These are phyloP conservation scores for Senna tora DNA, from an alignment of 306 rosid genomes.

Conservation along the genomic window DNA sequence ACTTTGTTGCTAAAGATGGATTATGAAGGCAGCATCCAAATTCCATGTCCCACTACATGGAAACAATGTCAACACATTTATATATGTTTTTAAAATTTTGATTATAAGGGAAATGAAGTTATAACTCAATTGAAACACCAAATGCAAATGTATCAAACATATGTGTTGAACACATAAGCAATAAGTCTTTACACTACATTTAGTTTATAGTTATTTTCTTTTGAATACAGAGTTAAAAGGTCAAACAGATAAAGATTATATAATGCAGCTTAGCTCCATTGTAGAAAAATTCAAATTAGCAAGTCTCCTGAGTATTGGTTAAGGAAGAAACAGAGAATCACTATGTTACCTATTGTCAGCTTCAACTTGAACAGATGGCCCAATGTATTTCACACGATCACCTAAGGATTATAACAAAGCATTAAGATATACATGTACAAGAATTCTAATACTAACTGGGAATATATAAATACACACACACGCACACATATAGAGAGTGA, in stretches of 20 bases:
- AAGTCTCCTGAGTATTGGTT: background rate
- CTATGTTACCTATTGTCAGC: conserved; percentile 72
- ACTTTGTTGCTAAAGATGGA: conserved; percentile 1
- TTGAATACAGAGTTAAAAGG: background rate
- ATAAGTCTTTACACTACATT: background rate
- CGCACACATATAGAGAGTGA: background rate
- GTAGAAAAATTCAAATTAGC: background rate
- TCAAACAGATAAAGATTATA: background rate
- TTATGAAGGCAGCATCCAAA: conserved; percentile 16
- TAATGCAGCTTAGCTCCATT: background rate
- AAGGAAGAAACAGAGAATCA: conserved; percentile 25
- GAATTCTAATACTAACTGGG: conserved; percentile 17
- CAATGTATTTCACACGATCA: conserved; percentile 91
- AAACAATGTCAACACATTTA: background rate
- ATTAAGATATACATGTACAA: conserved; percentile 27
- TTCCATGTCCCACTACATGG: background rate
- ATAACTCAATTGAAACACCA: background rate
- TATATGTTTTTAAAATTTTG: background rate
- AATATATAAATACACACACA: conserved; percentile 10
- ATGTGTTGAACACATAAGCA: background rate
- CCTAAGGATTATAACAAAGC: conserved; percentile 52
- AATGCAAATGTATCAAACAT: background rate
- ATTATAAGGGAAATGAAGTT: background rate
- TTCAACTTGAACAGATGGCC: conserved; percentile 62
- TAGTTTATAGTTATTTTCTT: background rate